These are phyloP conservation scores for Pyracantha coccinea DNA, from an alignment of 331 rosid genomes.

Conservation along the genomic window DNA sequence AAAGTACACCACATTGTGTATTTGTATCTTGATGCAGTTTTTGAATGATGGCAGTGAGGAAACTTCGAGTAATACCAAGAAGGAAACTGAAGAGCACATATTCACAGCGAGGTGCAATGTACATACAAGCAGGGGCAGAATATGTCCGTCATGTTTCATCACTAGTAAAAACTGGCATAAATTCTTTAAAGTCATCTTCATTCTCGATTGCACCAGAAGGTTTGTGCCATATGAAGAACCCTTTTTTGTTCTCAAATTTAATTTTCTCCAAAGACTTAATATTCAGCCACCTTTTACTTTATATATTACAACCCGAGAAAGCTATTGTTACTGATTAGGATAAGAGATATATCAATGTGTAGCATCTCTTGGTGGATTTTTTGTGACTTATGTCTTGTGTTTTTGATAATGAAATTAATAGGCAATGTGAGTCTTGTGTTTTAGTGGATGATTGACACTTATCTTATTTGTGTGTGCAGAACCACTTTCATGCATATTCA, in stretches of 20 bases:
- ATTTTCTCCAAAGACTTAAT: neutral
- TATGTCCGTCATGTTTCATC: slow-evolving; percentile 70
- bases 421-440: neutral
- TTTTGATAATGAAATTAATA: too few relatives aligned
- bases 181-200: slow-evolving; percentile 51
- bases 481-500: slow-evolving; percentile 62
- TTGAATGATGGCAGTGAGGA: slow-evolving; percentile 54
- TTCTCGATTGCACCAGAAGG: slow-evolving; percentile 54
- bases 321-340: neutral
- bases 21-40: neutral
- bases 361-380: neutral
- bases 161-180: slow-evolving; percentile 62
- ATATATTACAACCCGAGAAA: neutral
- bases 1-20: neutral
- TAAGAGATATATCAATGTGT: neutral
- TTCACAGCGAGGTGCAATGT: slow-evolving; percentile 70
- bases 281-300: neutral
- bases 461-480: slow-evolving; percentile 47
- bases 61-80: slow-evolving; percentile 72
- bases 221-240: slow-evolving; percentile 17
- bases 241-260: neutral
- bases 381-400: neutral
- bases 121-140: slow-evolving; percentile 70
- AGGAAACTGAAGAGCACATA: slow-evolving; percentile 60
- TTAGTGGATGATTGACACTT: neutral